phyloP scores from a whole-genome alignment of 345 rosid genomes.

The Kernera saxatilis region DNA sequence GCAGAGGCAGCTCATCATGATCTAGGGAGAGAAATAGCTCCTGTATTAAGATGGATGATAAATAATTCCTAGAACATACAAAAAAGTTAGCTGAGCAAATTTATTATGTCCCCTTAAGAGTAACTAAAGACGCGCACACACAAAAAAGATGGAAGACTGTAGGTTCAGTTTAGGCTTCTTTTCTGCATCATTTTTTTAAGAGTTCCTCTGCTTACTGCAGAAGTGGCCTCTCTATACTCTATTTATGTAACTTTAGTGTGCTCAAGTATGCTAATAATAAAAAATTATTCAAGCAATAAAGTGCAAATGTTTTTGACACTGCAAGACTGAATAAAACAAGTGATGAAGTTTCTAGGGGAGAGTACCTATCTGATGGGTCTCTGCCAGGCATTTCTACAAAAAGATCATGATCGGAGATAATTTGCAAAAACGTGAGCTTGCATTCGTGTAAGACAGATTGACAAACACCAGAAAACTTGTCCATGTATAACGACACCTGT shows the following conservation, averaged over 20 bases:
- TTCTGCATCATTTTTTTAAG: constrained; percentile 1
- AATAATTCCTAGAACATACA: constrained; percentile 81
- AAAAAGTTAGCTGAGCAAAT: constrained; percentile 25
- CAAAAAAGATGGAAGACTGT: not conserved
- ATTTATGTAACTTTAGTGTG: constrained; percentile 7
- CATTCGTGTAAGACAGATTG: constrained; percentile 93
- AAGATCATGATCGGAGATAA: constrained; percentile 95
- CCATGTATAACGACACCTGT: constrained; percentile 97
- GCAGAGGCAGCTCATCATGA: constrained; percentile 91
- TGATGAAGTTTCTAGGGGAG: not conserved
- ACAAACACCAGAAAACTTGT: constrained; percentile 98
- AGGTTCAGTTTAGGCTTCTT: constrained; percentile 9
- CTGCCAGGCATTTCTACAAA: constrained; percentile 99
- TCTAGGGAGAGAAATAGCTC: constrained; percentile 97
- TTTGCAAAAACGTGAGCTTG: constrained; percentile 94
- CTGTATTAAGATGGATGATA: constrained; percentile 89
- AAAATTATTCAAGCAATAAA: not conserved
- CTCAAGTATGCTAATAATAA: not conserved
- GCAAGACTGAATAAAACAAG: constrained; percentile 1
- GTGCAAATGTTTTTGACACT: not conserved
- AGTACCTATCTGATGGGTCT: constrained; percentile 97
- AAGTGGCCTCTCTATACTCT: constrained; percentile 3
- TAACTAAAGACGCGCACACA: not conserved
- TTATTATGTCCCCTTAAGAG: not conserved
- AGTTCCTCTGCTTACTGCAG: constrained; percentile 1